Evolutionary conservation across 2,329 filamentous ascomycete genomes (phyloP), one percentile per base, ranked within the genome.

Genomic region (Kalmusia sp.): DNA sequence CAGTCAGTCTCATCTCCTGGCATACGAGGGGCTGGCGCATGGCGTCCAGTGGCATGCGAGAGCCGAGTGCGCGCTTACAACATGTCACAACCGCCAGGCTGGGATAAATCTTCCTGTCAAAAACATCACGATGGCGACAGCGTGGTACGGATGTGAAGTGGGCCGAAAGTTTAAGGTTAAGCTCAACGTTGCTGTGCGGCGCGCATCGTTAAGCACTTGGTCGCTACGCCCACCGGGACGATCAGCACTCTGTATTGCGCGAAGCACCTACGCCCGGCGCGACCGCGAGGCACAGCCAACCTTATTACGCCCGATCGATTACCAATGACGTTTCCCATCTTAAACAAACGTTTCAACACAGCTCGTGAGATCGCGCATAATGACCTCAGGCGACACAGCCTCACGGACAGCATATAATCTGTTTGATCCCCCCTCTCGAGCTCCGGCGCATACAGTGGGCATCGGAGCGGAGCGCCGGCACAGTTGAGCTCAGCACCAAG

Each of bases 321-420:
- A n/a, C n/a, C n/a, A n/a, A n/a, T n/a, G n/a, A n/a, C n/a, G n/a
- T n/a, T n/a, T n/a, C n/a, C n/a, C n/a, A n/a, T n/a, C n/a, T n/a
- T n/a, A n/a, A n/a, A n/a, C n/a, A n/a, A n/a, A n/a, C n/a, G n/a
- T n/a, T n/a, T n/a, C n/a, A n/a, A n/a, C n/a, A n/a, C n/a, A n/a
- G n/a, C n/a, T n/a, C n/a, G n/a, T n/a, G n/a, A n/a, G n/a, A n/a
- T n/a, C n/a, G 27, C 17, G 25, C 40, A 22, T 34, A 4, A 31
- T 33, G n/a, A n/a, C n/a, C n/a, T 17, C 3, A 8, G 9, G 4
- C 11, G 3, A 21, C 43, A 27, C 28, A 35, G 43, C 43, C 43
- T 46, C 43, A 21, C 43, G 43, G 43, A 46, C 30, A 35, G 43
- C 30, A 35, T 46, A 35, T 46, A 46, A 35, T 25, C 12, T 25